Evolutionary conservation across 2,329 filamentous ascomycete species (phyloP), one percentile per base, ranked within the genome.

Genomic region (Simplicillium sp.): DNA sequence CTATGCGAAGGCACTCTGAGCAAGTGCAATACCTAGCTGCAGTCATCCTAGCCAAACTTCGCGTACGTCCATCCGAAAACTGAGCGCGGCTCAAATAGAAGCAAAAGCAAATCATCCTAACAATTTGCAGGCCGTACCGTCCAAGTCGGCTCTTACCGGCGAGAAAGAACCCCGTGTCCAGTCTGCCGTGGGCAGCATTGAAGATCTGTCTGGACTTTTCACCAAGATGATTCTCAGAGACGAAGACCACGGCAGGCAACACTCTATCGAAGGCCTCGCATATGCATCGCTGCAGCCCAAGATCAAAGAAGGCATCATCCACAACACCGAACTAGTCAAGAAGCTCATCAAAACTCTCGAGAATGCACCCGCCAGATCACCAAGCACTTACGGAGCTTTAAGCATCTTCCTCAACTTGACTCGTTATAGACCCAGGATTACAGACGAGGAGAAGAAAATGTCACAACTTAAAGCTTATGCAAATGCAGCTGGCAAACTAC

Each of bases 401-500:
- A 94, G 84, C 55, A 84, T 96, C 41, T 75, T 97, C 48, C 70
- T 79, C 41, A 96, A 97, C 55, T 67, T 98, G 39, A 94, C 87
- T 12, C 72, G 76, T 25, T 97, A 94, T 57, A 73, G 77, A 33
- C 88, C 88, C 7, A 68, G 70, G 7, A 70, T 89, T 33, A 82
- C 87, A 0, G 90, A 96, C 47, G 92, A 98, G 60, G 84, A 96
- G 53, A 92, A 90, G 65, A 87, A 86, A 54, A 87, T 98, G 66
- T 77, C 77, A 6, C 86, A 98, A 58, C 74, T 98, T 35, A 96
- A 94, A 66, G 87, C 88, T 2, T 98, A 97, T 53, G 92, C 92
- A 12, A 87, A 94, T 55, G 84, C 87, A 1, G 80, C 81, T 5
- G 88, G 87, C 53, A 75, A 77, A 45, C 56, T 74, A n/a, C 58